These are phyloP conservation scores for Cryptosporidium ryanae DNA, from an alignment of 169 alveolate genomes.

Conservation along the genomic window DNA sequence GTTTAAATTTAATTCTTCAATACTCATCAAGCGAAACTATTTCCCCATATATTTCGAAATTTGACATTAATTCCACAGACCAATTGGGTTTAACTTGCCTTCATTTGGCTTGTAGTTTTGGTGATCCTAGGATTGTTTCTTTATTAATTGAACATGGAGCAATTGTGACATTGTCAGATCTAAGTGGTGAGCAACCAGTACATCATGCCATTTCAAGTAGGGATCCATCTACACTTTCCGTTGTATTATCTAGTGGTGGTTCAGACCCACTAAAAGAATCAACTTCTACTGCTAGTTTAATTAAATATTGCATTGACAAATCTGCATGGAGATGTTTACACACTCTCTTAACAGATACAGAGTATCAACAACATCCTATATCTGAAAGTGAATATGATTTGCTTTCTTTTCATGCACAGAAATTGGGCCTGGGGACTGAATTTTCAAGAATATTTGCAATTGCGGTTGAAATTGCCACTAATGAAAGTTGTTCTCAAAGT, in stretches of 20 bases:
- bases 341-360: conserved; percentile 38
- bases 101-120: conserved; percentile 65
- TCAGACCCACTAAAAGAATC: conserved; percentile 48
- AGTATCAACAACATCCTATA: conserved; percentile 71
- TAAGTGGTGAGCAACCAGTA: conserved; percentile 28
- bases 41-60: conserved; percentile 27
- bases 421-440: conserved; percentile 55
- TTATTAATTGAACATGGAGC: conserved; percentile 65
- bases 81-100: conserved; percentile 59
- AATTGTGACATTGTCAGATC: conserved; percentile 41
- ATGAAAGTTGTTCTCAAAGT: conserved; percentile 8
- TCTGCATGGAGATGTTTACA: conserved; percentile 75
- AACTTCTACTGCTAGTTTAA: conserved; percentile 51
- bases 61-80: conserved; percentile 63
- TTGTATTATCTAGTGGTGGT: conserved; percentile 49
- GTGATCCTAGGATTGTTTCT: conserved; percentile 58
- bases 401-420: conserved; percentile 71
- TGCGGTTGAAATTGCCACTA: conserved; percentile 56
- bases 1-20: conserved; percentile 36
- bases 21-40: conserved; percentile 15
- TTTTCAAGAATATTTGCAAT: conserved; percentile 48
- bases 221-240: conserved; percentile 59
- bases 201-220: conserved; percentile 71
- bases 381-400: conserved; percentile 73
- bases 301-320: conserved; percentile 61